phyloP scores from a whole-genome alignment of 2,329 filamentous ascomycete species.

The Claviceps digitariae region DNA sequence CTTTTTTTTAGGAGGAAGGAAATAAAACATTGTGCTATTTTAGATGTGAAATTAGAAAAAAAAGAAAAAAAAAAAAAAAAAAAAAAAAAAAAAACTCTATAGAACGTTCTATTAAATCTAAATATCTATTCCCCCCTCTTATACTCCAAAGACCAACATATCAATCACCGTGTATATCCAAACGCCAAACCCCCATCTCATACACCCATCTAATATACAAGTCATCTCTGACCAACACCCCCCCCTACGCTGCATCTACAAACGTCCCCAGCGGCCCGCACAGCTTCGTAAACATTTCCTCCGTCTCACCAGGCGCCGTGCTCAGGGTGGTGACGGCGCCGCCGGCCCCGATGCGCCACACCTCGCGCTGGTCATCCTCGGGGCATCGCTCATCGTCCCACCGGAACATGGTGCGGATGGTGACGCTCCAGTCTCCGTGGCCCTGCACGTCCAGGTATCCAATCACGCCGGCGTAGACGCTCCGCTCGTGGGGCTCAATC shows the following conservation, averaged over 20 bases:
- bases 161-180: too few relatives aligned
- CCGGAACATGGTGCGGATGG: slow-evolving; percentile 69
- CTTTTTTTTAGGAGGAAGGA: too few relatives aligned
- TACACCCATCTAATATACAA: too few relatives aligned
- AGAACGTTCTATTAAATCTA: too few relatives aligned
- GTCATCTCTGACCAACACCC: too few relatives aligned
- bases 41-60: too few relatives aligned
- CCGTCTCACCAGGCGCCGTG: slow-evolving; percentile 65
- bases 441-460: slow-evolving; percentile 83
- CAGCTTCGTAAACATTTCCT: slow-evolving; percentile 79
- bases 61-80: too few relatives aligned
- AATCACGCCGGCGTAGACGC: slow-evolving; percentile 77
- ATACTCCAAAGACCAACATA: too few relatives aligned
- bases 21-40: too few relatives aligned
- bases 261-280: slow-evolving; percentile 42
- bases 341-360: slow-evolving; percentile 78
- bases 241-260: slow-evolving; percentile 19
- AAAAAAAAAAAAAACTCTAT: too few relatives aligned
- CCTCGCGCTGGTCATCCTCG: slow-evolving; percentile 28
- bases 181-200: too few relatives aligned
- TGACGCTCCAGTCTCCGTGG: slow-evolving; percentile 78
- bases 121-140: too few relatives aligned
- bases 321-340: slow-evolving; percentile 82
- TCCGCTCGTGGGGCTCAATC: slow-evolving; percentile 53
- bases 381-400: slow-evolving; percentile 46